phyloP scores from a whole-genome alignment of 495 filamentous ascomycete genomes.

The Penicillium tannophilum region DNA sequence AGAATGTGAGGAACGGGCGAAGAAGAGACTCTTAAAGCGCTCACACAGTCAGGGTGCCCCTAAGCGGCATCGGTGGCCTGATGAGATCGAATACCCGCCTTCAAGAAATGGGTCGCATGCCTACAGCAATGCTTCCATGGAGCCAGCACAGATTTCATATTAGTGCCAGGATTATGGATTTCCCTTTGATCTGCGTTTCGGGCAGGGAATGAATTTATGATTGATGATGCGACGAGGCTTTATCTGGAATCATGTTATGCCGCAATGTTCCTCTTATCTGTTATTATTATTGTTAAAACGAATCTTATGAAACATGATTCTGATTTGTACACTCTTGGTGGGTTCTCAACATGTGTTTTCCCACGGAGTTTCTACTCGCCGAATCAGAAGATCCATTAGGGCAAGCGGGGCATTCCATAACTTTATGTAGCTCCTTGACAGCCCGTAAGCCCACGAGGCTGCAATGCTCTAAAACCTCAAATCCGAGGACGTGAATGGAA shows the following conservation, averaged over 20 bases:
- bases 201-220: background rate
- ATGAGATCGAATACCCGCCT: constrained; percentile 28
- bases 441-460: background rate
- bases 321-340: too few species aligned
- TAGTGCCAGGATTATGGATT: constrained; percentile 7
- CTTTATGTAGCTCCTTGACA: background rate
- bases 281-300: background rate
- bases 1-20: constrained; percentile 65
- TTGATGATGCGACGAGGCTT: background rate
- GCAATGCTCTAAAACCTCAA: background rate
- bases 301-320: background rate
- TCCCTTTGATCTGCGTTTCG: background rate
- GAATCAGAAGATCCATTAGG: background rate
- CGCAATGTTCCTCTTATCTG: background rate
- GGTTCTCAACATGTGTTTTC: background rate
- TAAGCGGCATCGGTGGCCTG: constrained; percentile 25
- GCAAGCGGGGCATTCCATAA: background rate
- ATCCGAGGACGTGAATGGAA: background rate
- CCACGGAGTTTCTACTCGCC: background rate
- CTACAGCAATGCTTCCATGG: constrained; percentile 17
- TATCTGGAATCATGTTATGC: background rate
- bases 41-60: constrained; percentile 22
- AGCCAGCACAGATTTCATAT: constrained; percentile 15
- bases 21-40: constrained; percentile 68
- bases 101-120: background rate